Percentiles rank a stretch among this genome's conserved stretches.
phyloP scores from a whole-genome alignment of 2,329 filamentous ascomycete genomes.

The Aureobasidium sp. region DNA sequence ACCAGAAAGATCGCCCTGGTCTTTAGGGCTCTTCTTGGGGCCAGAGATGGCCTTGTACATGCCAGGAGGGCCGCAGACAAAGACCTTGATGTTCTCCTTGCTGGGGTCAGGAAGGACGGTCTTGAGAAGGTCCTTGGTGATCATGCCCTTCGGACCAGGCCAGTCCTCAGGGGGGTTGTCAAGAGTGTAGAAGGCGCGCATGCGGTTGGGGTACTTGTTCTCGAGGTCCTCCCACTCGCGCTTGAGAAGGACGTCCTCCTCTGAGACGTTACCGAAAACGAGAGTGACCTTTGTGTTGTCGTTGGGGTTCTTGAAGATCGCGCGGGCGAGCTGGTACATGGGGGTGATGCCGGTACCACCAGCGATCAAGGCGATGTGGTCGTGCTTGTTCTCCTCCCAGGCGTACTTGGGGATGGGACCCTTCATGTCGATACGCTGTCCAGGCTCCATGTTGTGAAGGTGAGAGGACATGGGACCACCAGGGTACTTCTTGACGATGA shows the following conservation, averaged over 20 bases:
- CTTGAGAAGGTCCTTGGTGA: conserved; percentile 90
- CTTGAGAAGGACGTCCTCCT: conserved; percentile 89
- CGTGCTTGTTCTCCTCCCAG: conserved; percentile 85
- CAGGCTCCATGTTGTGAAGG: conserved; percentile 73
- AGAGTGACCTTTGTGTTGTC: conserved; percentile 98
- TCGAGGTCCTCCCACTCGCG: conserved; percentile 78
- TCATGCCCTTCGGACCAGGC: conserved; percentile 62
- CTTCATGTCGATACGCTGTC: conserved; percentile 84
- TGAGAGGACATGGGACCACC: conserved; percentile 87
- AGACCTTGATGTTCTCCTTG: conserved; percentile 87
- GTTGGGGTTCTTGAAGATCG: conserved; percentile 91
- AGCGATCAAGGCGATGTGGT: conserved; percentile 80
- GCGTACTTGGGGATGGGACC: conserved; percentile 91
- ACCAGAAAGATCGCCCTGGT: conserved; percentile 85
- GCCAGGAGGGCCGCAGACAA: conserved; percentile 88
- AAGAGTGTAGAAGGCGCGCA: conserved; percentile 90
- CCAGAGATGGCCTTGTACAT: conserved; percentile 92
- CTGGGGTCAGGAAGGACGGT: conserved; percentile 90
- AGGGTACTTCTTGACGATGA: conserved; percentile 88
- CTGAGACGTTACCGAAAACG: conserved; percentile 80
- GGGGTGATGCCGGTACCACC: conserved; percentile 95
- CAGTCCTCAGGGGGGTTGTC: conserved; percentile 77
- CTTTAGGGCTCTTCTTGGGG: conserved; percentile 79
- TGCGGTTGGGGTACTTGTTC: conserved; percentile 90
- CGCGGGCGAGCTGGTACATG: conserved; percentile 89